phyloP scores from a whole-genome alignment of 2,329 filamentous ascomycete species.

The Byssothecium circinans region DNA sequence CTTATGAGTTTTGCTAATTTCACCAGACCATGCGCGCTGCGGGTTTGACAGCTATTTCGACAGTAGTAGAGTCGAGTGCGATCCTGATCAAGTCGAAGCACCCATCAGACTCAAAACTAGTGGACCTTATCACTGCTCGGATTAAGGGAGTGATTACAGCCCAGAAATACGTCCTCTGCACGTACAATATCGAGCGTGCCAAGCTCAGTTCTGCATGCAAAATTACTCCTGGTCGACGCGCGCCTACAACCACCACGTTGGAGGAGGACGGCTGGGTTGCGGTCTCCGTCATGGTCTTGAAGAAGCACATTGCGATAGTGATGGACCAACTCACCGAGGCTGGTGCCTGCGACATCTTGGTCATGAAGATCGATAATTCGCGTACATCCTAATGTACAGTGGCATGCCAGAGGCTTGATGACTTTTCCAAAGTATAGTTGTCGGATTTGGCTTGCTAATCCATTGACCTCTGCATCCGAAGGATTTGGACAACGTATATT shows the following conservation, averaged over 20 bases:
- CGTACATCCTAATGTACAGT: constrained; percentile 18
- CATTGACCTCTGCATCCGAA: too few species aligned
- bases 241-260: constrained; percentile 85
- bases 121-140: constrained; percentile 81
- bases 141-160: constrained; percentile 95
- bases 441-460: too few species aligned
- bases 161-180: constrained; percentile 90
- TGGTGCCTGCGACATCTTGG: constrained; percentile 82
- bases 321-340: constrained; percentile 82
- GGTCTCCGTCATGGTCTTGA: constrained; percentile 91
- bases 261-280: constrained; percentile 92
- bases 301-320: constrained; percentile 77
- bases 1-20: neutral
- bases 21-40: constrained; percentile 84
- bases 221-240: constrained; percentile 91
- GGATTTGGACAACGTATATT: too few species aligned
- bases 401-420: neutral
- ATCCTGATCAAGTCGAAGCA: constrained; percentile 89
- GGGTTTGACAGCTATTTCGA: constrained; percentile 90
- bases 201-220: constrained; percentile 67
- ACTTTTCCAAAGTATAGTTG: too few species aligned
- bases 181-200: constrained; percentile 84
- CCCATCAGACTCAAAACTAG: constrained; percentile 75
- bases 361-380: constrained; percentile 83
- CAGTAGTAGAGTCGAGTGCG: constrained; percentile 83